Conservation (phyloP, 139 green algal species). For the Closterium sp. region DNA sequence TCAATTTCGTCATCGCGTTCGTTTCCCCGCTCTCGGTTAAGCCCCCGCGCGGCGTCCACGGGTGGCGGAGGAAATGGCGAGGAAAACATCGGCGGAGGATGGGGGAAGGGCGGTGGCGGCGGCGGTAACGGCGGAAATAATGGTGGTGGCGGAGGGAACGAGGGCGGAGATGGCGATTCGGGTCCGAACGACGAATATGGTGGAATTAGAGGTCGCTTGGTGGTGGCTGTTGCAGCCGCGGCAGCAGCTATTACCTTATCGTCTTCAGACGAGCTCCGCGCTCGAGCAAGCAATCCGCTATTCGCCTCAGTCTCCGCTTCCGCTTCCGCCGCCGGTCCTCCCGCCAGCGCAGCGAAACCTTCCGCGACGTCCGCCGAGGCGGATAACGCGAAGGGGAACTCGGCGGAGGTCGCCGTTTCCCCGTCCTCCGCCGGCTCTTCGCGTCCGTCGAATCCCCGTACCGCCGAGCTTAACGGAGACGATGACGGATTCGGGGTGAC, state of each 20-base stretch:
- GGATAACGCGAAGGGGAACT: background rate
- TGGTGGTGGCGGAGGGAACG: background rate
- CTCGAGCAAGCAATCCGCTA: background rate
- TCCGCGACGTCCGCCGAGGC: background rate
- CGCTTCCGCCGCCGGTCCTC: background rate
- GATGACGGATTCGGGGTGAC: background rate
- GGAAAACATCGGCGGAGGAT: background rate
- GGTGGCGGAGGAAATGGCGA: background rate
- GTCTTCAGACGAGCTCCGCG: background rate
- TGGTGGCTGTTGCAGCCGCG: background rate
- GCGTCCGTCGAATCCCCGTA: background rate
- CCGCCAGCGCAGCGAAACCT: background rate
- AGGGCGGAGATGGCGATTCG: background rate
- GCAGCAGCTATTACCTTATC: background rate
- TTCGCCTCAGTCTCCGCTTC: background rate
- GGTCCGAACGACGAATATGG: background rate
- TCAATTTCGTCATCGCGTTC: background rate
- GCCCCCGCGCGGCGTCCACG: background rate
- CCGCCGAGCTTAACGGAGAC: background rate
- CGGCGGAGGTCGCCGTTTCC: background rate
- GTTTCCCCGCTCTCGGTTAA: background rate
- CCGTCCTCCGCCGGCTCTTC: background rate
- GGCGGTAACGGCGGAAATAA: background rate
- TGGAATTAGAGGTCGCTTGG: background rate
- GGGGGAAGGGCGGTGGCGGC: background rate